A percentile compares a stretch with the other conserved stretches of the same genome.
These are phyloP conservation scores for Hypoxylon rickii DNA, from an alignment of 495 filamentous ascomycete genomes.

Conservation along the genomic window DNA sequence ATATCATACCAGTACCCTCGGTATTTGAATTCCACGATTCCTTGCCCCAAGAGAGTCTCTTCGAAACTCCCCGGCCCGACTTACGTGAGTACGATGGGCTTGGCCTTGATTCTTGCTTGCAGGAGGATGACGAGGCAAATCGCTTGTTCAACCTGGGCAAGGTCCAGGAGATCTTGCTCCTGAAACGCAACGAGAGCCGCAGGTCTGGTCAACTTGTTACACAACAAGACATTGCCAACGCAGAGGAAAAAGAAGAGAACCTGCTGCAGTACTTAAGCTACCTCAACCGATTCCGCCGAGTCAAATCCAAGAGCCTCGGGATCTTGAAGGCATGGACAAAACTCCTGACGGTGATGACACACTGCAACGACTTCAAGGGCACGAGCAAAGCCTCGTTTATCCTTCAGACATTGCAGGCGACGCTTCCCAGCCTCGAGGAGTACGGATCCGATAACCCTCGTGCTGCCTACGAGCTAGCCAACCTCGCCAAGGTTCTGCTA, in stretches of 20 bases:
- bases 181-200: constrained; percentile 61
- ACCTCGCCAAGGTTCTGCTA: constrained; percentile 75
- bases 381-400: constrained; percentile 73
- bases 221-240: constrained; percentile 59
- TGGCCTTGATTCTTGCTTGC: constrained; percentile 63
- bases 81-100: constrained; percentile 63
- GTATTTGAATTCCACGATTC: constrained; percentile 96
- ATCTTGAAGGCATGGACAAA: constrained; percentile 81
- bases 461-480: constrained; percentile 74
- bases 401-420: constrained; percentile 79
- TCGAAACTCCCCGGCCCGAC: constrained; percentile 51
- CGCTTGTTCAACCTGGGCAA: constrained; percentile 62
- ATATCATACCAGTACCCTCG: constrained; percentile 65
- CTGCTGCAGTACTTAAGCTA: constrained; percentile 61
- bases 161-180: constrained; percentile 65
- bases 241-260: constrained; percentile 61
- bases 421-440: constrained; percentile 81
- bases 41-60: constrained; percentile 67
- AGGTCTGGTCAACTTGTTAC: constrained; percentile 54
- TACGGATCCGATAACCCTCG: constrained; percentile 65
- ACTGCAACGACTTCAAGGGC: constrained; percentile 72
- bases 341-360: constrained; percentile 76
- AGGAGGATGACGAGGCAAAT: constrained; percentile 52
- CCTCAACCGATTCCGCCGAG: constrained; percentile 66
- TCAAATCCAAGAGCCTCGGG: constrained; percentile 61